These are phyloP conservation scores for Lasiosphaeria miniovina DNA, from an alignment of 495 filamentous ascomycete species.

Conservation along the genomic window DNA sequence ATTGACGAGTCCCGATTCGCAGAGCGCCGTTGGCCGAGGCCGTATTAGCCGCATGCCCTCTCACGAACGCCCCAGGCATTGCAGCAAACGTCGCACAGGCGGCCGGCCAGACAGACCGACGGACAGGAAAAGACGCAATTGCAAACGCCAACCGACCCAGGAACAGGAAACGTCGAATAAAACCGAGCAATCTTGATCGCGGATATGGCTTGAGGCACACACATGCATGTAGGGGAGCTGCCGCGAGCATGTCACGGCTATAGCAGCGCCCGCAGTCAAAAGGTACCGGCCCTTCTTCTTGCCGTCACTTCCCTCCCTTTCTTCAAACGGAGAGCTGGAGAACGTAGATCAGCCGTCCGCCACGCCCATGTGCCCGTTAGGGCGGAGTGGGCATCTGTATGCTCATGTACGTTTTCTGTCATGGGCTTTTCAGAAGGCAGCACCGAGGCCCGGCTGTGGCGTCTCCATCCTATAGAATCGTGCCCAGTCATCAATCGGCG, in stretches of 20 bases:
- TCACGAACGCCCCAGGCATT: neutral
- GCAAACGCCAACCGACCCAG: too few species aligned
- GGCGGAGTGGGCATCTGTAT: conserved; percentile 20
- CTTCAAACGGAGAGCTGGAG: neutral
- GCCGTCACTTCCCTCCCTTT: neutral
- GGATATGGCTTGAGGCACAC: neutral
- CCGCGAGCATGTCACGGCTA: too few species aligned
- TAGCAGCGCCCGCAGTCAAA: too few species aligned
- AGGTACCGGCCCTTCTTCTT: neutral
- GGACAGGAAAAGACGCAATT: neutral
- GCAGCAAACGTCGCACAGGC: conserved; percentile 5
- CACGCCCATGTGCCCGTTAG: conserved; percentile 10
- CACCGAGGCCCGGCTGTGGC: conserved; percentile 26
- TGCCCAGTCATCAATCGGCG: conserved; percentile 40
- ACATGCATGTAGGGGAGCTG: too few species aligned
- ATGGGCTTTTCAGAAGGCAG: conserved; percentile 30
- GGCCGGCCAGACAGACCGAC: neutral
- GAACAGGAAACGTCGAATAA: too few species aligned
- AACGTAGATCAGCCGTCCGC: conserved; percentile 6
- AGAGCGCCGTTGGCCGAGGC: neutral
- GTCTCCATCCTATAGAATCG: conserved; percentile 33
- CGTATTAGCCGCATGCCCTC: conserved; percentile 6
- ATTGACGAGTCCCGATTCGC: neutral
- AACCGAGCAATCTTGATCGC: neutral
- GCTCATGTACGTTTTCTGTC: conserved; percentile 25